phyloP scores from a whole-genome alignment of 208 protist genomes.

The Lotmaria passim region DNA sequence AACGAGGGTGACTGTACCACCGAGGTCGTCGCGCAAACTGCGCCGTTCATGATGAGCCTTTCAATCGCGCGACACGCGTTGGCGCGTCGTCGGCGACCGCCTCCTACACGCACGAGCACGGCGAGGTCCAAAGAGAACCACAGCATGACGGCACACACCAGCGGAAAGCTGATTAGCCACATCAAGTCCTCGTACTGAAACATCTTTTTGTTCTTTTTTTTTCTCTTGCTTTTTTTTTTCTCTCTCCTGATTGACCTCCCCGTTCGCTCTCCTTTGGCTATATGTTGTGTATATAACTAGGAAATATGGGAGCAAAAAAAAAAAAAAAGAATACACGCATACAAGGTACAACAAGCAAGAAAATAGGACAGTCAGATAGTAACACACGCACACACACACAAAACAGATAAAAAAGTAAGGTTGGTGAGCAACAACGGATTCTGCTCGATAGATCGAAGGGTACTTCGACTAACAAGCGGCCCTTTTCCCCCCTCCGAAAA shows the following conservation, averaged over 20 bases:
- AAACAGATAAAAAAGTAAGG: not conserved
- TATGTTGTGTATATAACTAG: too few species aligned
- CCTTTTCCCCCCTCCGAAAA: too few species aligned
- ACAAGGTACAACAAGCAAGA: not conserved
- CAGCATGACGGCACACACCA: conserved; percentile 52
- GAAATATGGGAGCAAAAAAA: not conserved
- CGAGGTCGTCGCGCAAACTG: conserved; percentile 9
- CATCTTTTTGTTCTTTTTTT: conserved; percentile 23
- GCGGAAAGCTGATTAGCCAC: conserved; percentile 64
- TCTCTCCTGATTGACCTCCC: too few species aligned
- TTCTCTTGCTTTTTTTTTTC: not conserved
- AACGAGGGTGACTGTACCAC: conserved; percentile 16
- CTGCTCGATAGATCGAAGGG: not conserved
- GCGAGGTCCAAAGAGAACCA: conserved; percentile 70
- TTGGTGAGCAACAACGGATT: not conserved
- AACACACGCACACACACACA: conserved; percentile 1
- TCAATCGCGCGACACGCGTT: conserved; percentile 53
- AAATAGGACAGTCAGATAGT: not conserved
- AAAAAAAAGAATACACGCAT: not conserved
- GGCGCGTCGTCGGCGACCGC: conserved; percentile 52
- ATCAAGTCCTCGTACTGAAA: conserved; percentile 65
- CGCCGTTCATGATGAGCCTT: conserved; percentile 35
- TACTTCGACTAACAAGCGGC: not conserved
- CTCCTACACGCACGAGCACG: conserved; percentile 63
- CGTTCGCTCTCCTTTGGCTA: too few species aligned